Evolutionary conservation across 2,329 filamentous ascomycete genomes (phyloP).

Genomic region (Madurella mycetomatis): DNA sequence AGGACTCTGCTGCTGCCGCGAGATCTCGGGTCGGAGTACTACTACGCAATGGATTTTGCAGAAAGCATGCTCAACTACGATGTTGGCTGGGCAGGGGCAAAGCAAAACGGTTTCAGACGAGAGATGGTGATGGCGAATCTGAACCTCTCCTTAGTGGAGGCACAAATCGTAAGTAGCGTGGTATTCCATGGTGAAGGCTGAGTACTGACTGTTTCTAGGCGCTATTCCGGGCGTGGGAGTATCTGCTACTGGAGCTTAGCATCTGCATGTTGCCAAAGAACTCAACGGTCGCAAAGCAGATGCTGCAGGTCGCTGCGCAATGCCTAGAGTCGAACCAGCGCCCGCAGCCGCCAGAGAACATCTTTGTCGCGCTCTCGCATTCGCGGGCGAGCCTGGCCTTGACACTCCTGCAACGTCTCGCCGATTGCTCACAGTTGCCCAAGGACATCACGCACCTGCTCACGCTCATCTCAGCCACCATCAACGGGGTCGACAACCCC

Average conservation of each 20-base stretch:
- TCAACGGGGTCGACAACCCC: slow-evolving; percentile 51
- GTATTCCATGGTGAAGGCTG: background rate
- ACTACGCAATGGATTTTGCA: slow-evolving; percentile 75
- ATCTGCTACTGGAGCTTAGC: slow-evolving; percentile 78
- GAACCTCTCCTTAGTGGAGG: slow-evolving; percentile 88
- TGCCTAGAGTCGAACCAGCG: slow-evolving; percentile 75
- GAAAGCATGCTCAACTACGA: slow-evolving; percentile 73
- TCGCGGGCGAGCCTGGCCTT: slow-evolving; percentile 76
- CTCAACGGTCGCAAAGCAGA: slow-evolving; percentile 58
- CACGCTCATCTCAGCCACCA: slow-evolving; percentile 46
- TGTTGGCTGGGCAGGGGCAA: slow-evolving; percentile 67
- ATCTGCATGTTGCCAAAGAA: slow-evolving; percentile 51
- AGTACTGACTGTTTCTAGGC: slow-evolving; percentile 42
- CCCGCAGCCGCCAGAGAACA: slow-evolving; percentile 66
- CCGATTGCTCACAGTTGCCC: slow-evolving; percentile 50
- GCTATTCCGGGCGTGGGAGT: slow-evolving; percentile 85
- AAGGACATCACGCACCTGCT: slow-evolving; percentile 51
- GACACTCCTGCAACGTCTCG: slow-evolving; percentile 74
- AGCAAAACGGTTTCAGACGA: slow-evolving; percentile 67
- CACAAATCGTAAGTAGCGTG: slow-evolving; percentile 66
- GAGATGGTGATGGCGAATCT: slow-evolving; percentile 85
- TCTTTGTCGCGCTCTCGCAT: slow-evolving; percentile 76
- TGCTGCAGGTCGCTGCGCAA: slow-evolving; percentile 69
- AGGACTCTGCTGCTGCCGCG: slow-evolving; percentile 62
- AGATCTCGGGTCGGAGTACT: slow-evolving; percentile 71